Percentiles rank a stretch among this genome's conserved stretches.
These are phyloP conservation scores for Theileria parva DNA, from an alignment of 169 alveolate genomes.

Conservation along the genomic window DNA sequence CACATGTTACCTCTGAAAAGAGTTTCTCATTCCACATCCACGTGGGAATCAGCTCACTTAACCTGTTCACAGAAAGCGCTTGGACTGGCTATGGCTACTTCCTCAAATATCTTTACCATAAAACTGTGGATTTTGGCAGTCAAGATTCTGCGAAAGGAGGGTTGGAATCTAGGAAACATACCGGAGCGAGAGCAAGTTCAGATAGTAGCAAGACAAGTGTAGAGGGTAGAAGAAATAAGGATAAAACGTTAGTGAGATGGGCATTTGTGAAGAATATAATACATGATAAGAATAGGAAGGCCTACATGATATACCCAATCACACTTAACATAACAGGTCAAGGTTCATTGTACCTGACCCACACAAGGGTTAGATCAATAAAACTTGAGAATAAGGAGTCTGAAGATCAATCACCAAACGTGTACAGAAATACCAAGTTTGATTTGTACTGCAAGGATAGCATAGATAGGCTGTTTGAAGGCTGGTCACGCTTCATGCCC, in stretches of 20 bases:
- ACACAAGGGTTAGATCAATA: background rate
- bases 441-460: constrained; percentile 10
- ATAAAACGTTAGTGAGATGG: constrained; percentile 21
- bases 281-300: constrained; percentile 40
- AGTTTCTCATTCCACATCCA: constrained; percentile 28
- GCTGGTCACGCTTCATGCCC: constrained; percentile 32
- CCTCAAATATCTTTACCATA: constrained; percentile 30
- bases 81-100: constrained; percentile 63
- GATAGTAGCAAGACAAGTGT: background rate
- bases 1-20: background rate
- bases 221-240: background rate
- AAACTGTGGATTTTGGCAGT: constrained; percentile 16
- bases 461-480: constrained; percentile 1
- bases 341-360: constrained; percentile 31
- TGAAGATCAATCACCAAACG: background rate
- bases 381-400: background rate
- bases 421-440: constrained; percentile 2
- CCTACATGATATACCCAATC: constrained; percentile 45
- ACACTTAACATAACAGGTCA: constrained; percentile 47
- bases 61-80: constrained; percentile 57
- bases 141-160: constrained; percentile 13
- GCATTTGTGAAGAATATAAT: constrained; percentile 18
- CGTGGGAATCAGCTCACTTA: constrained; percentile 33
- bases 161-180: background rate
- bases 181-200: background rate